Base-by-base conservation (phyloP, 2,329 filamentous ascomycete species). In the Alternaria brassicicola region DNA sequence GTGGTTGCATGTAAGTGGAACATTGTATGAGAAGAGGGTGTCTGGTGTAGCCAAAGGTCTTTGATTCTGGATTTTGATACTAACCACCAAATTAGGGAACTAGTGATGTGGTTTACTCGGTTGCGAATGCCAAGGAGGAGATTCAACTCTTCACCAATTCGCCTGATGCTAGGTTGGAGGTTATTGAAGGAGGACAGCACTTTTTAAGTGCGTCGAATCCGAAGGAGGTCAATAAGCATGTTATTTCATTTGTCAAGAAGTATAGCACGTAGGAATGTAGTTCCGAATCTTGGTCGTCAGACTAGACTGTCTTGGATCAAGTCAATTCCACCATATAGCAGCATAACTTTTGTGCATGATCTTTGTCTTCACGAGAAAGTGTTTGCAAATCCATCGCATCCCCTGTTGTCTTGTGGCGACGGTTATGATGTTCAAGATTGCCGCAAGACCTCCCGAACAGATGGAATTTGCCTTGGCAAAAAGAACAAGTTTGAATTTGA, bases 161-260 rank as follows among this genome's bases (percentile, higher is more conserved):
- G 3, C 69, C 70, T 3, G 78, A 82, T 59, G 79, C 79, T 6
- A 72, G 74, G 48, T 55, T 85, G 51, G 67, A 78, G 36, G 72
- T 78, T 38, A 70, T 84, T 2, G 70, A 83, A 23, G 81, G 76
- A 6, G 83, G 82, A 2, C 74, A 79, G 53, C 83, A 85, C 66
- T 85, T 83, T 60, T 69, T 85, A 59, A 82, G 77, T 54, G 78
- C 75, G 8, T 79, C 79, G 4, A 77, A 83, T 68, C 80, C 81
- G 1, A 71, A 73, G 6, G 79, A 82, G 55, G 80, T 85, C 2
- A 73, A 79, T 21, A 55, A 54, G 9, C 25, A 45, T 35, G 55
- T 78, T 31, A 35, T 72, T 31, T 54, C 71, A 45, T 75, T 80
- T 65, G 64, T 78, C 13, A 59, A 51, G 33, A 71, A 72, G 64